These are phyloP conservation scores for Panellus pusillus DNA, from an alignment of 768 basidiomycete genomes.

Conservation along the genomic window DNA sequence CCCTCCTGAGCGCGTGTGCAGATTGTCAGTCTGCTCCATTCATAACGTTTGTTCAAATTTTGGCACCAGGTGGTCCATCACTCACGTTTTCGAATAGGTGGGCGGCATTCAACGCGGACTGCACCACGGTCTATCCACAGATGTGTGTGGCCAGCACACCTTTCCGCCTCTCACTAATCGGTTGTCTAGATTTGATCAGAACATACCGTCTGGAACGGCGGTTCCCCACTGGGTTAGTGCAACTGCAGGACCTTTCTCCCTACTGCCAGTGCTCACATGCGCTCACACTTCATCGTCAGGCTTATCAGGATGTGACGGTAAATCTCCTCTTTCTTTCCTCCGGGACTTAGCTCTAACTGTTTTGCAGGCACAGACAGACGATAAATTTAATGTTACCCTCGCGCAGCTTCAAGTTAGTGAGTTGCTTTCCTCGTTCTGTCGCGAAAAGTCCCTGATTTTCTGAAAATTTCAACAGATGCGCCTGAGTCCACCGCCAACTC, in stretches of 20 bases:
- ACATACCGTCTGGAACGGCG: constrained; percentile 40
- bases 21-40: constrained; percentile 42
- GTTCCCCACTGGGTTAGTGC: constrained; percentile 40
- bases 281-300: constrained; percentile 25
- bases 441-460: not conserved
- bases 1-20: constrained; percentile 52
- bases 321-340: not conserved
- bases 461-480: constrained; percentile 26
- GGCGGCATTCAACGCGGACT: constrained; percentile 48
- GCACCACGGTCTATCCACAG: constrained; percentile 37
- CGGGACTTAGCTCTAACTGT: not conserved
- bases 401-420: constrained; percentile 31
- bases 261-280: not conserved
- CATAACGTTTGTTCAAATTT: constrained; percentile 29
- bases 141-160: constrained; percentile 27
- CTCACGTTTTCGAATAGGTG: constrained; percentile 38
- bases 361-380: constrained; percentile 21
- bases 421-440: not conserved
- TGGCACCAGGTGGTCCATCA: not conserved
- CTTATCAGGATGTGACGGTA: constrained; percentile 46
- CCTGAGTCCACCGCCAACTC: constrained; percentile 37
- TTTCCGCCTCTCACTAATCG: constrained; percentile 10
- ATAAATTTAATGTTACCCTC: constrained; percentile 33
- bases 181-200: constrained; percentile 31
- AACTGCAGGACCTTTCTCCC: not conserved